Base-by-base conservation (phyloP, 179 eudicot genomes). In the Amaranthus tricolor region DNA sequence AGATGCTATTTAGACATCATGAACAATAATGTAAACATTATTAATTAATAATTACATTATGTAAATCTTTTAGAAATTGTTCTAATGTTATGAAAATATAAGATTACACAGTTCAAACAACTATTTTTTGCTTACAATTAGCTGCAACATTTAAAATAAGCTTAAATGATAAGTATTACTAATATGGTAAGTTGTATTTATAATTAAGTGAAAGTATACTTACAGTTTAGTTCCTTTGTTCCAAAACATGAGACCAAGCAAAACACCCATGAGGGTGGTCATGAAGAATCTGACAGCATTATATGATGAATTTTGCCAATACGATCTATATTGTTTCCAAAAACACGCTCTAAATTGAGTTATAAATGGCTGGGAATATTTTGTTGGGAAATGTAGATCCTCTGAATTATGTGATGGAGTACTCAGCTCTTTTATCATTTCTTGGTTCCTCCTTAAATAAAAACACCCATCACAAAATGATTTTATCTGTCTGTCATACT, bases 221-320 rank as follows among this genome's bases (percentile, higher is more conserved):
- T 76, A 91, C 97, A 80, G 21, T 72, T 87, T 20, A 15, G 54
- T 15, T 48, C 96, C 97, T 47, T 77, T 81, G 16, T 86, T 21
- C 91, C 90, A 90, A 78, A 88, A 91, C 43, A 90, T 85, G 47
- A 87, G 62, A 66, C 97, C 97, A 21, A 91, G 85, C 50, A 91
- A 2, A 66, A 84, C 16, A 67, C 93, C 97, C 56, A 86, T 72
- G 13, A 81, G 54, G n/a, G 72, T 74, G 6, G 92, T 87, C 80
- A 83, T 81, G 47, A 86, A 68, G 78, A 87, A 85, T 64, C 95
- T 79, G 51, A 88, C 82, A 55, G 82, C 88, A 63, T 91, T 90
- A 71, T 85, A 91, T 21, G 84, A 79, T 1, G 97, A 82, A 77
- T 90, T 87, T 14, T 21, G 71, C 71, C 71, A 68, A 51, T 68